Evolutionary conservation across 768 basidiomycete species (phyloP).

Genomic region (Amanita exitialis): DNA sequence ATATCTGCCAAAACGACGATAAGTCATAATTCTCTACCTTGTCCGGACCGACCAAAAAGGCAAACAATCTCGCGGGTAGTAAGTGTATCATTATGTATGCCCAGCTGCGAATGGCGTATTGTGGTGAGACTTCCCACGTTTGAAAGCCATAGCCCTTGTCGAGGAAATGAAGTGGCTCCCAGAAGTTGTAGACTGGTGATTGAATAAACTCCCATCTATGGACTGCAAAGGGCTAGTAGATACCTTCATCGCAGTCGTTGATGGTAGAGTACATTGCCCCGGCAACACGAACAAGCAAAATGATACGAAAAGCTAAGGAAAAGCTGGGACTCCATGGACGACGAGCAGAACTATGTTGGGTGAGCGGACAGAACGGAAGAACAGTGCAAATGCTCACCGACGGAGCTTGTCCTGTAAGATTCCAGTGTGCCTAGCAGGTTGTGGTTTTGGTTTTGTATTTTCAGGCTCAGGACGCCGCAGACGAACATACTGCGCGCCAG

Average conservation of each 20-base stretch:
- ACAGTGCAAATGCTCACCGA: slow-evolving; percentile 29
- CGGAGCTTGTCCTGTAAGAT: slow-evolving; percentile 76
- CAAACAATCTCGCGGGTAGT: slow-evolving; percentile 51
- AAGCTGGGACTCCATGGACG: slow-evolving; percentile 84
- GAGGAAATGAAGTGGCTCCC: slow-evolving; percentile 95
- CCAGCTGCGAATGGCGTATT: slow-evolving; percentile 91
- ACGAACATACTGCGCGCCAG: slow-evolving; percentile 34
- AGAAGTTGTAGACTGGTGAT: slow-evolving; percentile 88
- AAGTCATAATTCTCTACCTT: slow-evolving; percentile 47
- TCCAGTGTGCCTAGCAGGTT: slow-evolving; percentile 42
- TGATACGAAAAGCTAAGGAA: slow-evolving; percentile 72
- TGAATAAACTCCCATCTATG: background rate
- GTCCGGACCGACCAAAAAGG: slow-evolving; percentile 39
- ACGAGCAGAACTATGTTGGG: slow-evolving; percentile 41
- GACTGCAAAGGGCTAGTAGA: background rate
- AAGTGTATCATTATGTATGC: slow-evolving; percentile 81
- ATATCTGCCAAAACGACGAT: background rate
- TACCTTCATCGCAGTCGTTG: slow-evolving; percentile 96
- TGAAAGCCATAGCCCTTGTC: slow-evolving; percentile 85
- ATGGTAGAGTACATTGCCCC: slow-evolving; percentile 95
- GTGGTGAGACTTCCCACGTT: slow-evolving; percentile 94
- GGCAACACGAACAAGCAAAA: slow-evolving; percentile 70
- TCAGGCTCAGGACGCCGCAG: slow-evolving; percentile 34
- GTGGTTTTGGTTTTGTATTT: slow-evolving; percentile 16
- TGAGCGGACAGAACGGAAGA: slow-evolving; percentile 8